Evolutionary conservation across 2,329 filamentous ascomycete species (phyloP), one percentile per base, ranked within the genome.

Genomic region (Fusarium veterinarium): DNA sequence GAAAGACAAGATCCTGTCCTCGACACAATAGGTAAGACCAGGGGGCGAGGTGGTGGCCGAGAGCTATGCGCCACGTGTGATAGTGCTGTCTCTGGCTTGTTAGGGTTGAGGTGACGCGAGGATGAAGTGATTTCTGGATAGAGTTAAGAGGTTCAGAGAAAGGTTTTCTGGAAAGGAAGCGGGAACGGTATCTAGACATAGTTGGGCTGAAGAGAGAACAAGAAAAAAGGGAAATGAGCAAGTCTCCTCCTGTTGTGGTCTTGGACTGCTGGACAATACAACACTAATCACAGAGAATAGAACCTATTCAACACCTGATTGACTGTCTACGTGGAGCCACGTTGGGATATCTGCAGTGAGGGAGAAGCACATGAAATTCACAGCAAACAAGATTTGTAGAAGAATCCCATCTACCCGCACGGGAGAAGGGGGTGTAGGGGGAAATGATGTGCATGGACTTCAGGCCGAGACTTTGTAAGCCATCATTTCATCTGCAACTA

Each of bases 31-130:
- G 70, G 69, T 41, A 74, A 73, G 60, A 45, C 37, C 60, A 40
- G 44, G 53, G 59, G 42, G 48, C n/a, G 37, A 46, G 45, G 35
- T 55, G 41, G 59, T 74, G 64, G 57, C 62, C 67, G 64, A 75
- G 63, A 75, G 72, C 49, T 75, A 58, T 75, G 60, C 72, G 72
- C 72, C 72, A 75, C 72, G 35, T 53, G 53, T 41, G 52, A 49
- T 40, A 58, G 56, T 51, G 55, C 67, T 63, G 65, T 63, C 44
- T 49, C 38, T 69, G 65, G 35, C 52, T 64, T 52, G 49, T 35
- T 45, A 52, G 33, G 61, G 41, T 42, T 53, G 52, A 37, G 57
- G 45, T 55, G 57, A 62, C 52, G 60, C 48, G 60, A 64, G 48
- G 42, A 55, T 40, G 45, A 58, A 45, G 55, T n/a, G 61, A 60